These are phyloP conservation scores for Parietichytrium sp. DNA, from an alignment of 108 stramenopile genomes.

Conservation along the genomic window DNA sequence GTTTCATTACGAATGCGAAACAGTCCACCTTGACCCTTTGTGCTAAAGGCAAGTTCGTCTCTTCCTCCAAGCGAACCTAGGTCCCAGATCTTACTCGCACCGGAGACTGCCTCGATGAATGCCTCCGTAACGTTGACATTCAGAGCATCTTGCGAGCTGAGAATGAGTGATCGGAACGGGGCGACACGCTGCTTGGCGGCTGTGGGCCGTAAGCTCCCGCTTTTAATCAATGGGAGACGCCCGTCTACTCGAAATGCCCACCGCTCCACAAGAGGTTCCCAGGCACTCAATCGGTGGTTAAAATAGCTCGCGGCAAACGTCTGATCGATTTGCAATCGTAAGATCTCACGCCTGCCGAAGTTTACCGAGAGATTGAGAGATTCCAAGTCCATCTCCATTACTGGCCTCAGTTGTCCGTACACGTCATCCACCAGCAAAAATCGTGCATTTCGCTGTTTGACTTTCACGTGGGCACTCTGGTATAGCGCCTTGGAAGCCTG, in stretches of 20 bases:
- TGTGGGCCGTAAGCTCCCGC: too few species aligned
- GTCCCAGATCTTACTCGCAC: slow-evolving; percentile 15
- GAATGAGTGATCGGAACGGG: not conserved
- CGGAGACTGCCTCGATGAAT: not conserved
- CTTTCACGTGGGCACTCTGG: not conserved
- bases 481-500: too few species aligned
- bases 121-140: slow-evolving; percentile 17
- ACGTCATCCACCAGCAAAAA: slow-evolving; percentile 1
- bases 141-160: not conserved
- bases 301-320: not conserved
- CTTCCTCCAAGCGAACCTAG: not conserved
- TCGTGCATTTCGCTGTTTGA: not conserved
- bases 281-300: slow-evolving; percentile 11
- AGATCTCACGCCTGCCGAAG: not conserved
- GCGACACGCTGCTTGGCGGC: not conserved
- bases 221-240: not conserved
- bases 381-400: too few species aligned
- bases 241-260: not conserved
- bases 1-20: slow-evolving; percentile 32
- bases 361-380: too few species aligned
- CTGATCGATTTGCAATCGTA: not conserved
- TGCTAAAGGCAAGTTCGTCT: not conserved
- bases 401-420: not conserved
- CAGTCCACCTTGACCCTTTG: not conserved
- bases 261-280: not conserved